Conservation (phyloP, 805 yeast species). For the Starmerella etchellsii region DNA sequence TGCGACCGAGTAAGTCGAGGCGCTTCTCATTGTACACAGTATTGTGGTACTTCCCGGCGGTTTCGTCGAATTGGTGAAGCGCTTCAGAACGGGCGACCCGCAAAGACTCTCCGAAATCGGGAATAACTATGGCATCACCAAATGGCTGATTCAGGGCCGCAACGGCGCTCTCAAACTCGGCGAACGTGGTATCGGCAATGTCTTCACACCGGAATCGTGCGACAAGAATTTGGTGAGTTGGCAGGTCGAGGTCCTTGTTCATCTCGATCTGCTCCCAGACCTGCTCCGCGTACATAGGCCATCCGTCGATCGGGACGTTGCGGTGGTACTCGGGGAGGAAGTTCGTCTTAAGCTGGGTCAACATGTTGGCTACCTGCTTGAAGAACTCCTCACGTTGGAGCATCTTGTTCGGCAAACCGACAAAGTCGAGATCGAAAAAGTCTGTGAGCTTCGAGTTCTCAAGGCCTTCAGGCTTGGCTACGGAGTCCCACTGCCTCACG, state of each 20-base stretch:
- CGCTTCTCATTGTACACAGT: constrained; percentile 57
- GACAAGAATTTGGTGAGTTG: constrained; percentile 90
- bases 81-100: constrained; percentile 38
- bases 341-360: constrained; percentile 40
- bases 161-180: constrained; percentile 32
- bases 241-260: constrained; percentile 88
- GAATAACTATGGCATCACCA: constrained; percentile 15
- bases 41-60: constrained; percentile 63
- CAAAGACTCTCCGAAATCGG: constrained; percentile 24
- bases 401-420: constrained; percentile 72
- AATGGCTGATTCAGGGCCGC: constrained; percentile 23
- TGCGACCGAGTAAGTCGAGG: constrained; percentile 33
- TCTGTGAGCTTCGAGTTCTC: constrained; percentile 46
- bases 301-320: constrained; percentile 83
- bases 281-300: constrained; percentile 81
- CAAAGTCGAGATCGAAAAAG: constrained; percentile 75
- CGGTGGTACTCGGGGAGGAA: constrained; percentile 69
- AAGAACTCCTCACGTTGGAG: constrained; percentile 62
- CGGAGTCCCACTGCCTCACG: constrained; percentile 59
- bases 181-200: constrained; percentile 45
- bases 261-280: constrained; percentile 91
- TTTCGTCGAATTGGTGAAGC: constrained; percentile 44
- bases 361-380: constrained; percentile 46
- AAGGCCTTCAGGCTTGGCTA: constrained; percentile 60
- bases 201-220: constrained; percentile 94